Conservation (phyloP, 2,329 filamentous ascomycete genomes). For the Nemania diffusa region DNA sequence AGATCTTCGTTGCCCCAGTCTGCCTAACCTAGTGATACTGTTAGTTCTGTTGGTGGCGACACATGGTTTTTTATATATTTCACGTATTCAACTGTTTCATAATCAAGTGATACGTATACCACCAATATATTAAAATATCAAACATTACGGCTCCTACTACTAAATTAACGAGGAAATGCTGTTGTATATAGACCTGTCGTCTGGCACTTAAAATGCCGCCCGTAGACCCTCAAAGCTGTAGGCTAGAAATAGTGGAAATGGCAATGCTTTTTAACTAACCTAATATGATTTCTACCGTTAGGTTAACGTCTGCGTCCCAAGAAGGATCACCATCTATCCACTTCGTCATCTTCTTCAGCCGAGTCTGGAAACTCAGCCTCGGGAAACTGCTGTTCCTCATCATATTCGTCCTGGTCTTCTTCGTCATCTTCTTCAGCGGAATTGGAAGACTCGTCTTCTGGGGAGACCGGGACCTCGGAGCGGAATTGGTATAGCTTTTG, state of each 20-base stretch:
- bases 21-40: neutral
- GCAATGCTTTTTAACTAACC: neutral
- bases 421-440: slow-evolving; percentile 29
- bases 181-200: neutral
- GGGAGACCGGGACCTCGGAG: slow-evolving; percentile 32
- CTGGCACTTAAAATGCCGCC: neutral
- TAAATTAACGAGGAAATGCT: neutral
- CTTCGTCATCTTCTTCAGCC: slow-evolving; percentile 25
- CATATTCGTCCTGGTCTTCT: slow-evolving; percentile 16
- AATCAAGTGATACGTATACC: neutral
- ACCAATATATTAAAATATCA: neutral
- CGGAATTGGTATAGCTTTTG: slow-evolving; percentile 34
- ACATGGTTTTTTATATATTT: neutral
- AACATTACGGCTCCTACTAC: neutral
- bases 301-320: neutral
- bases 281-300: neutral
- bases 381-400: slow-evolving; percentile 10
- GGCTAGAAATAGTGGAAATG: neutral
- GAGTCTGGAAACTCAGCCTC: slow-evolving; percentile 35
- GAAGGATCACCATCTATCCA: slow-evolving; percentile 22
- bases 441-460: slow-evolving; percentile 17
- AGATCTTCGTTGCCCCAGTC: neutral
- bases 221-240: neutral
- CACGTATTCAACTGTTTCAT: neutral
- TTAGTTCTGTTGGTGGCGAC: neutral